Evolutionary conservation across 768 basidiomycete species (phyloP), one percentile per base, ranked within the genome.

Genomic region (Tulasnella sp.): DNA sequence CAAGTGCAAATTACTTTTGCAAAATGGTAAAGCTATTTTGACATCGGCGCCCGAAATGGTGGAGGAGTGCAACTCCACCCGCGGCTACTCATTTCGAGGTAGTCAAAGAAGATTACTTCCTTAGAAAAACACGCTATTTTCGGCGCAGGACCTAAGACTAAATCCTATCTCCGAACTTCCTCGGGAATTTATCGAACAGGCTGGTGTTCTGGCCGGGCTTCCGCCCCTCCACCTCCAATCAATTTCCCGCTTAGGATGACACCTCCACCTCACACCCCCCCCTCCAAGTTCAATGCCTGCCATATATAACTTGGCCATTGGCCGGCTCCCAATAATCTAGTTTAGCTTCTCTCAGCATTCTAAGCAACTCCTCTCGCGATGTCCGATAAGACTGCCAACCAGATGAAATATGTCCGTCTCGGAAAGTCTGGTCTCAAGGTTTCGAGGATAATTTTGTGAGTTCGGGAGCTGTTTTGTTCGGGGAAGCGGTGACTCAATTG

Each of bases 371-470:
- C 26, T 1, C 13, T 29, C 5, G 16, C 61, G 2, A 35, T 51
- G 51, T 51, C 61, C 35, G 61, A 67, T 0, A 35, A 5, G 16
- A 26, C 61, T 16, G 29, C 11, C 15, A 29, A 26, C 13, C 9
- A 73, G 11, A 73, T 73, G 71, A 29, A 29, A 26, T 73, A 73
- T 39, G 71, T 73, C 15, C 71, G 71, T 6, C n/a, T 73, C 7
- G 71, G 71, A 42, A 73, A 73, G 40, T 73, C 71, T 0, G 71
- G 71, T 5, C 71, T 73, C 40, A 73, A 73, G 37, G 37, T 73
- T 13, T 73, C 71, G 23, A 42, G 15, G 13, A 32, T 73, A 9
- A 42, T 73, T 18, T 37, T 73, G 71, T 73, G 32, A 51, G 51
- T n/a, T 23, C n/a, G 11, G 23, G 10, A 10, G 16, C 2, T 15